Evolutionary conservation across 306 rosid genomes (phyloP).

Genomic region (Datisca glomerata): DNA sequence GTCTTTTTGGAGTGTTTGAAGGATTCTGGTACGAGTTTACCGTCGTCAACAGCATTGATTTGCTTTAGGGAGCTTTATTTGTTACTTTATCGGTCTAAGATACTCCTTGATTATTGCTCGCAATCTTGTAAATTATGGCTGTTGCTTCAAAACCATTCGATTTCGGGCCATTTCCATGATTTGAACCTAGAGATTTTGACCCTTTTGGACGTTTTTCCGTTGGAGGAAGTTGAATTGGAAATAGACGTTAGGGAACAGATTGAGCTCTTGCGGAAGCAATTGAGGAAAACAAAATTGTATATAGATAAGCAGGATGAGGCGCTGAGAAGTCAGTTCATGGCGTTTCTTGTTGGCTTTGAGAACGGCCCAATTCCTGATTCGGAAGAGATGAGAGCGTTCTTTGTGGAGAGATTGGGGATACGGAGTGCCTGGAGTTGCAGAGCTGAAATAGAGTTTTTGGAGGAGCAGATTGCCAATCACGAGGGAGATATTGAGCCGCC

Average conservation of each 20-base stretch:
- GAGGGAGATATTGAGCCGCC: constrained; percentile 87
- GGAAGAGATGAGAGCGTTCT: constrained; percentile 32
- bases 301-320: constrained; percentile 53
- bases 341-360: constrained; percentile 57
- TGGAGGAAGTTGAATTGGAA: constrained; percentile 45
- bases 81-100: constrained; percentile 66
- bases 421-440: constrained; percentile 53
- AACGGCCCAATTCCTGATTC: constrained; percentile 45
- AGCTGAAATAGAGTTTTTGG: constrained; percentile 68
- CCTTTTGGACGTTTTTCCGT: constrained; percentile 79
- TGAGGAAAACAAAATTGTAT: constrained; percentile 44
- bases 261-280: constrained; percentile 61
- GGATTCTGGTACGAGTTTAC: constrained; percentile 25
- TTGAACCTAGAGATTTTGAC: constrained; percentile 78
- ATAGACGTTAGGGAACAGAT: constrained; percentile 76
- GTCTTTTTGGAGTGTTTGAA: constrained; percentile 51
- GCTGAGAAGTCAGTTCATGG: constrained; percentile 33
- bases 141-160: constrained; percentile 75
- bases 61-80: constrained; percentile 83
- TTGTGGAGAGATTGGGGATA: constrained; percentile 44
- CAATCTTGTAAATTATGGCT: constrained; percentile 90
- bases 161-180: constrained; percentile 89
- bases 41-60: constrained; percentile 57
- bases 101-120: constrained; percentile 74
- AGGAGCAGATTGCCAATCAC: constrained; percentile 86